phyloP scores from a whole-genome alignment of 768 basidiomycete species.

The Kwoniella heveanensis region DNA sequence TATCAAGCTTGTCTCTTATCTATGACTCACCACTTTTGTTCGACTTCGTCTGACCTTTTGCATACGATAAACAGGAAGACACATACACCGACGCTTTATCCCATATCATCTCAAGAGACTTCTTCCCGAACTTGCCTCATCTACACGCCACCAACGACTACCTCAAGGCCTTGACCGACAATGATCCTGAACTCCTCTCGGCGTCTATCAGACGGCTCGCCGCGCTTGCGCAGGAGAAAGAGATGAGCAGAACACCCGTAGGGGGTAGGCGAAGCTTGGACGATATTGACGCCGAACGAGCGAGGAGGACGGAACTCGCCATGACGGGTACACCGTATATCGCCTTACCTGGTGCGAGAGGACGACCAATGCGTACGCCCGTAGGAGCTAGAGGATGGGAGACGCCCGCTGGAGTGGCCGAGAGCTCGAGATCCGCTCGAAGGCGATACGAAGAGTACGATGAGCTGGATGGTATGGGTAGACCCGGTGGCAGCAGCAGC shows the following conservation, averaged over 20 bases:
- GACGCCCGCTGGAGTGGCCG: slow-evolving; percentile 36
- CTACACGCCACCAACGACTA: slow-evolving; percentile 86
- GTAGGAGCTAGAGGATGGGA: slow-evolving; percentile 51
- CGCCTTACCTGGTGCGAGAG: slow-evolving; percentile 29
- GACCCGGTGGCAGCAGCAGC: neutral
- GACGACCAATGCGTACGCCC: slow-evolving; percentile 40
- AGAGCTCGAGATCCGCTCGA: slow-evolving; percentile 20
- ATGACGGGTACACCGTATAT: slow-evolving; percentile 50
- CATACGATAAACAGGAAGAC: slow-evolving; percentile 82
- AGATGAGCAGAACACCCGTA: slow-evolving; percentile 18
- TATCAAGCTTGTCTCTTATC: slow-evolving; percentile 3
- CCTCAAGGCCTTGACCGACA: slow-evolving; percentile 73
- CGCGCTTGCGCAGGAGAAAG: slow-evolving; percentile 56
- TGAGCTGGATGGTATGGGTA: slow-evolving; percentile 27
- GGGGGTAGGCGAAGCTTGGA: slow-evolving; percentile 21
- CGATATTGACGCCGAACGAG: slow-evolving; percentile 27
- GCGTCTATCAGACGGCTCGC: slow-evolving; percentile 75
- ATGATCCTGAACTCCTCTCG: slow-evolving; percentile 74
- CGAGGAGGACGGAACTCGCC: slow-evolving; percentile 43
- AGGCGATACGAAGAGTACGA: slow-evolving; percentile 29
- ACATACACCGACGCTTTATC: slow-evolving; percentile 89
- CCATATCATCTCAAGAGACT: slow-evolving; percentile 92
- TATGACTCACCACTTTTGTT: no score
- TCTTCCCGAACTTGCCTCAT: slow-evolving; percentile 91
- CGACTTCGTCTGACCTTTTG: no score